Evolutionary conservation across 2,329 filamentous ascomycete genomes (phyloP).

Genomic region (Diaporthe eres): DNA sequence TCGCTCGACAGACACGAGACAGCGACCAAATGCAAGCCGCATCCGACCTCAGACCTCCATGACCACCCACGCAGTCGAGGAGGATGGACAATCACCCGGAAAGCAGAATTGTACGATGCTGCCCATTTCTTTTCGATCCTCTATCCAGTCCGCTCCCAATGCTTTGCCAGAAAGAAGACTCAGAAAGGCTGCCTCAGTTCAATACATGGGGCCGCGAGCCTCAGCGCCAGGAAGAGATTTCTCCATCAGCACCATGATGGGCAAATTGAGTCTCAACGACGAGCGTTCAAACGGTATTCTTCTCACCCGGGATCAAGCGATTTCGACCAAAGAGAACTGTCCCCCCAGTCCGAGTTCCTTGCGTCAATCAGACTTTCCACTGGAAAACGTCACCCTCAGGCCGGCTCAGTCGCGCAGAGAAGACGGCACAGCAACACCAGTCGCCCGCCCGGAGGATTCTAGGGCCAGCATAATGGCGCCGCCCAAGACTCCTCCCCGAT

Average conservation of each 20-base stretch:
- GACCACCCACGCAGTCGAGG: constrained; percentile 49
- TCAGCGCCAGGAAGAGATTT: constrained; percentile 51
- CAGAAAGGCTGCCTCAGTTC: constrained; percentile 47
- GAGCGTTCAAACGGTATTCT: constrained; percentile 42
- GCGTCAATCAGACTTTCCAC: constrained; percentile 44
- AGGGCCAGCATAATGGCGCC: constrained; percentile 44
- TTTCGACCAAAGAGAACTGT: constrained; percentile 50
- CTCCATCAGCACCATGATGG: constrained; percentile 51
- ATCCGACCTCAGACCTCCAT: constrained; percentile 58
- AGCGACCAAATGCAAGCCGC: constrained; percentile 54
- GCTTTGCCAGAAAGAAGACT: constrained; percentile 44
- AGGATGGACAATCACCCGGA: constrained; percentile 46
- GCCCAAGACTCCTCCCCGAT: constrained; percentile 49
- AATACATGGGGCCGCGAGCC: constrained; percentile 43
- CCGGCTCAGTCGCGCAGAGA: constrained; percentile 47
- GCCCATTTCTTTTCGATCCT: constrained; percentile 42
- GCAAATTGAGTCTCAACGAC: constrained; percentile 57
- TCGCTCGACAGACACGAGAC: constrained; percentile 63
- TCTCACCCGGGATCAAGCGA: constrained; percentile 62
- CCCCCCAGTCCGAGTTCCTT: constrained; percentile 40
- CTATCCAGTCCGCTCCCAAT: constrained; percentile 40
- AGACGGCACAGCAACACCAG: constrained; percentile 40
- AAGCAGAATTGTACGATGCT: constrained; percentile 57
- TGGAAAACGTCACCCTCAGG: constrained; percentile 49
- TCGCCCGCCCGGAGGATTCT: constrained; percentile 30